Percentiles rank a stretch among this genome's conserved stretches.
Conservation (phyloP, 2,329 filamentous ascomycete species). For the Alternaria sp. region DNA sequence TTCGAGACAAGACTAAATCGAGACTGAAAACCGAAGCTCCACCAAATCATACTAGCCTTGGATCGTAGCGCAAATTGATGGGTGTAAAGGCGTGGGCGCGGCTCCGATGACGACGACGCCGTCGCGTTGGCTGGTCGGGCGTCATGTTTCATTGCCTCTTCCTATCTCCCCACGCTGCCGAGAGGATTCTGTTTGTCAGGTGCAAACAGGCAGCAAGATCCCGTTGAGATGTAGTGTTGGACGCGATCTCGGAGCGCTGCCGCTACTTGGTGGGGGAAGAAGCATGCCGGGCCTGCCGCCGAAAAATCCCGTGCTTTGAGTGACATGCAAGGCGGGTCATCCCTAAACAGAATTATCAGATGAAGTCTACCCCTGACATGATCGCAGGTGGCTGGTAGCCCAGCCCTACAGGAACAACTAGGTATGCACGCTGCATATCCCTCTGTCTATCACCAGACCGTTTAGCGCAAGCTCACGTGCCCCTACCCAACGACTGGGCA, state of each 20-base stretch:
- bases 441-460: not conserved
- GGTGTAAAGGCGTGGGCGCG: slow-evolving; percentile 3
- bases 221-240: not conserved
- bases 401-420: not conserved
- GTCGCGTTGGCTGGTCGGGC: slow-evolving; percentile 9
- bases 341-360: slow-evolving; percentile 11
- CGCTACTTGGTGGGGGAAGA: slow-evolving; percentile 8
- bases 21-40: slow-evolving; percentile 21
- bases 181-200: slow-evolving; percentile 17
- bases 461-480: not conserved
- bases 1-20: slow-evolving; percentile 13
- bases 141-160: slow-evolving; percentile 5
- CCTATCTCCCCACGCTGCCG: slow-evolving; percentile 4
- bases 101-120: slow-evolving; percentile 9
- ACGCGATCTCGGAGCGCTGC: slow-evolving; percentile 10
- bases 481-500: not conserved
- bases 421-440: slow-evolving; percentile 1
- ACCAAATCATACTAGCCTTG: slow-evolving; percentile 24
- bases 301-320: slow-evolving; percentile 12
- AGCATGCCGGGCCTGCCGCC: not conserved
- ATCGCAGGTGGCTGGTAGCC: not conserved
- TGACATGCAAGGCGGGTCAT: slow-evolving; percentile 3
- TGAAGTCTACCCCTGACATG: slow-evolving; percentile 7
- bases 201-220: slow-evolving; percentile 4
- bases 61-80: slow-evolving; percentile 18